Base-by-base conservation (phyloP, 306 rosid species). In the Canavalia ensiformis region DNA sequence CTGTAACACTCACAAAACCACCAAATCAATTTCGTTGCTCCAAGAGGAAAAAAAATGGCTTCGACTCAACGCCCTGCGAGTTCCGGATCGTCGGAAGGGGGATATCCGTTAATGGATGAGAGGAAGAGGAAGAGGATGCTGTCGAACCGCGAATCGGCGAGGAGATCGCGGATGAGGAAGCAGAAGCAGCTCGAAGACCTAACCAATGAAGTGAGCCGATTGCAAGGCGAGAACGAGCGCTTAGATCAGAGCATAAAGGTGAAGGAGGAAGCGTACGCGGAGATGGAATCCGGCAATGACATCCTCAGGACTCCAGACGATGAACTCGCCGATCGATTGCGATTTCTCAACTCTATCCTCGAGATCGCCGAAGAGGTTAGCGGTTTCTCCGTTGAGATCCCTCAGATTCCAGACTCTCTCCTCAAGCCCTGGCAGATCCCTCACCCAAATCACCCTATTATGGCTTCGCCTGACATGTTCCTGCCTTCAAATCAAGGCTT, bases 101-200 rank as follows among this genome's bases (percentile, higher is more conserved):
- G 89, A 34, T 88, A 77, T 33, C 82, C 30, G 12, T 59, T 1
- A 74, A 41, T 87, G 44, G 94, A 96, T 79, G 97, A 90, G 50
- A 82, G 89, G 85, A 96, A 96, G 90, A 82, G 98, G 84, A 96
- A 96, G 91, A 82, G 98, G 83, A 93, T 93, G 99, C 73, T 76
- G 42, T 96, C 99, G 12, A 96, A 96, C 80, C 88, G 98, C 7
- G 97, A 96, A 77, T 96, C 99, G 2, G 99, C 99, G 0, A 75
- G 97, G 79, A 88, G 99, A 0, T 96, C 99, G 8, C 79, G 99
- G 47, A 86, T 92, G 94, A 90, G 82, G 86, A 96, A 96, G 88
- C 99, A 96, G 93, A 90, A 90, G 86, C 99, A 81, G 55, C 0
- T 96, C 39, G 97, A 89, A 77, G 97, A 92, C 39, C 85, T 96